phyloP scores from a whole-genome alignment of 495 filamentous ascomycete genomes.

The Neurospora sp. region DNA sequence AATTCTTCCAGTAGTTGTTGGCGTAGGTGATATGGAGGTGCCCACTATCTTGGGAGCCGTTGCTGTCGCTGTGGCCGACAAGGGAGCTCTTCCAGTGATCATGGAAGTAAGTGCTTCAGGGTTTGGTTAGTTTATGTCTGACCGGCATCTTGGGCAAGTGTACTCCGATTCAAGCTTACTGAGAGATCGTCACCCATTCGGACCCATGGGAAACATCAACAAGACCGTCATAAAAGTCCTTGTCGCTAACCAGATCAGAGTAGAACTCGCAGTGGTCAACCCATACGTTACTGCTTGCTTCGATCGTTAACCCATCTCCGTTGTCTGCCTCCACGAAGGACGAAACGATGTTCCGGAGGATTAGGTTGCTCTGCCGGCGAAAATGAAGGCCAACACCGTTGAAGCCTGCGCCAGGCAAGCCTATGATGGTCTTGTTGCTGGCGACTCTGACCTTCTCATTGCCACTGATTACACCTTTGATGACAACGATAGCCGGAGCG shows the following conservation, averaged over 20 bases:
- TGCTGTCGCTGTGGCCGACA: conserved; percentile 49
- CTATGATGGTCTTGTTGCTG: conserved; percentile 48
- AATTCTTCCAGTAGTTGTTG: conserved; percentile 53
- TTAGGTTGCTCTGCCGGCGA: conserved; percentile 41
- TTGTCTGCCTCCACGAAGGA: conserved; percentile 46
- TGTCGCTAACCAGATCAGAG: conserved; percentile 43
- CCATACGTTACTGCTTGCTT: conserved; percentile 50
- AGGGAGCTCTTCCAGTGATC: conserved; percentile 60
- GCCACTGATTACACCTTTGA: conserved; percentile 38
- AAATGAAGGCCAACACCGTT: conserved; percentile 38
- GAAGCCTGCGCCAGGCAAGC: conserved; percentile 31
- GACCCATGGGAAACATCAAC: conserved; percentile 48
- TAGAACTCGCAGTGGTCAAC: conserved; percentile 60
- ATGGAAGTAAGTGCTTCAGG: conserved; percentile 35
- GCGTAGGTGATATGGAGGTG: conserved; percentile 50
- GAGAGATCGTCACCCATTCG: conserved; percentile 43
- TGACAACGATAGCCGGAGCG: conserved; percentile 36
- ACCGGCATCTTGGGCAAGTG: background rate
- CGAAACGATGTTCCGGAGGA: conserved; percentile 53
- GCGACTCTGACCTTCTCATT: conserved; percentile 34
- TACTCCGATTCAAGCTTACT: conserved; percentile 4
- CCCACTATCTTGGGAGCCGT: conserved; percentile 37
- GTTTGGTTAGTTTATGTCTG: background rate
- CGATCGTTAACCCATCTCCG: conserved; percentile 52
- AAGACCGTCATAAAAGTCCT: conserved; percentile 61